These are phyloP conservation scores for Ganoderma boninense DNA, from an alignment of 1,284 basidiomycete genomes.

Conservation along the genomic window DNA sequence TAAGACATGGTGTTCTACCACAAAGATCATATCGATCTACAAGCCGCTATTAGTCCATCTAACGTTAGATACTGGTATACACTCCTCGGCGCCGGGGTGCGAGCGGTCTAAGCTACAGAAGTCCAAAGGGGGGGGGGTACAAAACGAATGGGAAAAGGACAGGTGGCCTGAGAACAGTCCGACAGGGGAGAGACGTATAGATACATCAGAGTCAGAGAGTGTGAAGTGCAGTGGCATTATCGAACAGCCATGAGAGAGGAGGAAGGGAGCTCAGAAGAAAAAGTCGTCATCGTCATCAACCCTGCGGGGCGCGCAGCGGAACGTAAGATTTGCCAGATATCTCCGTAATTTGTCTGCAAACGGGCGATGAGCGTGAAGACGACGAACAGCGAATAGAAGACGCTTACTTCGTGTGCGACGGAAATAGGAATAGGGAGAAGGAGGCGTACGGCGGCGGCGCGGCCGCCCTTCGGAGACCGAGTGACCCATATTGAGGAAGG, in stretches of 20 bases:
- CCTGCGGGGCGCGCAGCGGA: slow-evolving; percentile 15
- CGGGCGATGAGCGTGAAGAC: background rate
- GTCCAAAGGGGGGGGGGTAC: background rate
- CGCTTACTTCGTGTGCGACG: slow-evolving; percentile 19
- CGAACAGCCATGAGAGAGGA: too few species aligned
- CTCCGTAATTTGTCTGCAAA: slow-evolving; percentile 26
- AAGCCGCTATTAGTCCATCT: background rate
- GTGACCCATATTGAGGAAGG: slow-evolving; percentile 30
- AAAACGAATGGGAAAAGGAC: background rate
- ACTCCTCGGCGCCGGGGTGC: background rate
- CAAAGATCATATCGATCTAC: background rate
- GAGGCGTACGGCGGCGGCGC: slow-evolving; percentile 16
- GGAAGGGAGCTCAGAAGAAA: slow-evolving; percentile 12
- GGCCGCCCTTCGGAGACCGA: slow-evolving; percentile 18
- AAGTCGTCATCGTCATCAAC: slow-evolving; percentile 19
- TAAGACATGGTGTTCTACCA: background rate
- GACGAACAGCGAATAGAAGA: background rate
- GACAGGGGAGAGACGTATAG: slow-evolving; percentile 1
- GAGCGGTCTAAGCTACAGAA: background rate
- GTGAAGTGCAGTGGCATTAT: background rate
- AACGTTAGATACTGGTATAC: background rate
- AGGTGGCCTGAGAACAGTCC: background rate
- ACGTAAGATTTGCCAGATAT: slow-evolving; percentile 23
- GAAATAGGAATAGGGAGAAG: slow-evolving; percentile 26
- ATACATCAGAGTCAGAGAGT: slow-evolving; percentile 7